These are phyloP conservation scores for Coniochaeta hoffmannii DNA, from an alignment of 2,329 filamentous ascomycete genomes.

Conservation along the genomic window DNA sequence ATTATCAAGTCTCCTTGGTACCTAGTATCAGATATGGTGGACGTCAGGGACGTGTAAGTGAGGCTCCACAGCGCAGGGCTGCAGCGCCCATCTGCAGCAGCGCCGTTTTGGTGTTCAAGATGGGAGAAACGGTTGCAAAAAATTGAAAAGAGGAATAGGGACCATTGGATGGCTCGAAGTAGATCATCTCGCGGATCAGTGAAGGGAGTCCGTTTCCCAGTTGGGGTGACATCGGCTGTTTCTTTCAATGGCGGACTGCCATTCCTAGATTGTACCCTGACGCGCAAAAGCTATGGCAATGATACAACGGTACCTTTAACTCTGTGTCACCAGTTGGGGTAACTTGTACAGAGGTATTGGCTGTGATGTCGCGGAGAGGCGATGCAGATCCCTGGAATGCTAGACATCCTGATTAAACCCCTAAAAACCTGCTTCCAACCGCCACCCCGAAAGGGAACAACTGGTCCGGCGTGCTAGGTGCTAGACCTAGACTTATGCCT, in stretches of 20 bases:
- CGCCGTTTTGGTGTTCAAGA: not conserved
- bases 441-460: not conserved
- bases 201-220: not conserved
- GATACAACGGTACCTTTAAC: not conserved
- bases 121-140: not conserved
- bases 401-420: not conserved
- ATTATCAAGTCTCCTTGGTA: not conserved
- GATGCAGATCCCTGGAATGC: too few relatives aligned
- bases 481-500: too few relatives aligned
- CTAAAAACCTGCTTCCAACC: not conserved
- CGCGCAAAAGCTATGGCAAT: not conserved
- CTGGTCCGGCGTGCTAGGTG: too few relatives aligned
- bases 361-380: not conserved
- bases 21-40: too few relatives aligned
- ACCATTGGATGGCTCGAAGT: not conserved
- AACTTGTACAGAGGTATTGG: not conserved
- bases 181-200: not conserved
- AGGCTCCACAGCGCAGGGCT: not conserved
- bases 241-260: not conserved
- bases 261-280: not conserved
- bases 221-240: not conserved
- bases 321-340: not conserved
- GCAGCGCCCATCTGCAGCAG: not conserved
- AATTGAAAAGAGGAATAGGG: not conserved
- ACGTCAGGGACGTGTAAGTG: too few relatives aligned